phyloP scores from a whole-genome alignment of 106 monocot species.

The Dendrobium catenatum region DNA sequence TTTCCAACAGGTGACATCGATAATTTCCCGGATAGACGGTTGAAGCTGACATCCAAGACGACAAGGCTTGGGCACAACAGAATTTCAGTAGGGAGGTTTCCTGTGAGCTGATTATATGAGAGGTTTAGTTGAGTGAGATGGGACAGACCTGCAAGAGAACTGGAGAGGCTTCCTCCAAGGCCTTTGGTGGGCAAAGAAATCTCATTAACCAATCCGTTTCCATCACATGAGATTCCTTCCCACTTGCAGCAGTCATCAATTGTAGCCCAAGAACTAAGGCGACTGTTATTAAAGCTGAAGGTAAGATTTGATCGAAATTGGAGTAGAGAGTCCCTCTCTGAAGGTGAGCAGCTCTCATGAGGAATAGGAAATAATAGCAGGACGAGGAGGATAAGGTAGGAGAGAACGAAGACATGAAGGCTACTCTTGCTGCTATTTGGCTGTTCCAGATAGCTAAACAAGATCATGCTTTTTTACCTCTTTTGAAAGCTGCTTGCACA shows the following conservation, averaged over 20 bases:
- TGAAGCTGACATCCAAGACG: constrained; percentile 9
- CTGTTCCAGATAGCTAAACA: neutral
- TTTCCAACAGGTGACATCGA: neutral
- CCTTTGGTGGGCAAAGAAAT: neutral
- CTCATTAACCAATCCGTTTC: neutral
- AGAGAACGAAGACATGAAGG: neutral
- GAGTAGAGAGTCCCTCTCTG: neutral
- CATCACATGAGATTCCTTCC: constrained; percentile 9
- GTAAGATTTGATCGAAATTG: neutral
- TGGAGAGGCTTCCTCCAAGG: neutral
- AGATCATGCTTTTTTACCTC: neutral
- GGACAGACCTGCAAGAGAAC: neutral
- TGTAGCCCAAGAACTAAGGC: neutral
- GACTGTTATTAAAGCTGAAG: constrained; percentile 1
- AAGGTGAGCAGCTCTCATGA: neutral
- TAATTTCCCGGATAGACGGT: neutral
- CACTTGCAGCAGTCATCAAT: neutral
- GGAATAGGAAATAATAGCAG: neutral
- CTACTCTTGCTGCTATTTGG: too few species aligned
- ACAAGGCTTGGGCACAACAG: neutral
- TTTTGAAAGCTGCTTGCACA: too few species aligned
- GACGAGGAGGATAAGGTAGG: neutral
- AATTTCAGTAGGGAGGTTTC: neutral
- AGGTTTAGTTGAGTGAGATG: neutral
- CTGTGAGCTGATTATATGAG: neutral